Percentiles rank a stretch among this genome's conserved stretches.
These are phyloP conservation scores for Colletotrichum spinosum DNA, from an alignment of 2,329 filamentous ascomycete species.

Conservation along the genomic window DNA sequence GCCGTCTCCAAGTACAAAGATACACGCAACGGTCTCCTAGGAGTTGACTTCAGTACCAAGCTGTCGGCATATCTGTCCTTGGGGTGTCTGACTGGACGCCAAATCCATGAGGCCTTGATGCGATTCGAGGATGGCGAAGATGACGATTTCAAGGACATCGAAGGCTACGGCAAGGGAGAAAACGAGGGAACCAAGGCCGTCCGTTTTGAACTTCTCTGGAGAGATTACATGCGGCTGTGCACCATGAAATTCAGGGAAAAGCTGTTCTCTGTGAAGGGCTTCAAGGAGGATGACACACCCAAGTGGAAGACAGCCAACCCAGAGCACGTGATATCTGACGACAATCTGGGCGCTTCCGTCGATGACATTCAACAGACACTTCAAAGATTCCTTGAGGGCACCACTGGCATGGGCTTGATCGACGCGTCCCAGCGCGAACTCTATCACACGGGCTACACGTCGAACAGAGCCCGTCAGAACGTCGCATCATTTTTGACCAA, in stretches of 20 bases:
- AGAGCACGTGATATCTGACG: slow-evolving; percentile 53
- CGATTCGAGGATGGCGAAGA: slow-evolving; percentile 75
- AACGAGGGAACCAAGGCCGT: slow-evolving; percentile 77
- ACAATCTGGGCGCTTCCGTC: slow-evolving; percentile 19
- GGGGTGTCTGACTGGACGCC: slow-evolving; percentile 78
- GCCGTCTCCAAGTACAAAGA: slow-evolving; percentile 74
- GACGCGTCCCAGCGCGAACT: slow-evolving; percentile 83
- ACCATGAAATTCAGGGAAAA: slow-evolving; percentile 75
- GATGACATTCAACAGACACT: slow-evolving; percentile 62
- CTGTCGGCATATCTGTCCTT: slow-evolving; percentile 79
- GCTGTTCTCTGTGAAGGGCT: slow-evolving; percentile 75
- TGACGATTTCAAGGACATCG: slow-evolving; percentile 49
- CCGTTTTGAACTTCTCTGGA: slow-evolving; percentile 80
- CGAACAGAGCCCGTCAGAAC: slow-evolving; percentile 81
- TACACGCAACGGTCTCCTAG: slow-evolving; percentile 78
- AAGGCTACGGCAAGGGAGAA: slow-evolving; percentile 76
- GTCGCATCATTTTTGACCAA: slow-evolving; percentile 80
- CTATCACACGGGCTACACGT: slow-evolving; percentile 81
- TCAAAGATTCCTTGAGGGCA: slow-evolving; percentile 72
- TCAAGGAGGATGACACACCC: slow-evolving; percentile 60
- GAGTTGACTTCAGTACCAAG: slow-evolving; percentile 79
- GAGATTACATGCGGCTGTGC: slow-evolving; percentile 85
- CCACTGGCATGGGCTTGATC: slow-evolving; percentile 80
- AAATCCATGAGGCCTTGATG: slow-evolving; percentile 75
- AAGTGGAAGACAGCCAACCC: slow-evolving; percentile 61